Evolutionary conservation across 2,329 filamentous ascomycete genomes (phyloP), one percentile per base, ranked within the genome.

Genomic region (Calonectria hawksworthii): DNA sequence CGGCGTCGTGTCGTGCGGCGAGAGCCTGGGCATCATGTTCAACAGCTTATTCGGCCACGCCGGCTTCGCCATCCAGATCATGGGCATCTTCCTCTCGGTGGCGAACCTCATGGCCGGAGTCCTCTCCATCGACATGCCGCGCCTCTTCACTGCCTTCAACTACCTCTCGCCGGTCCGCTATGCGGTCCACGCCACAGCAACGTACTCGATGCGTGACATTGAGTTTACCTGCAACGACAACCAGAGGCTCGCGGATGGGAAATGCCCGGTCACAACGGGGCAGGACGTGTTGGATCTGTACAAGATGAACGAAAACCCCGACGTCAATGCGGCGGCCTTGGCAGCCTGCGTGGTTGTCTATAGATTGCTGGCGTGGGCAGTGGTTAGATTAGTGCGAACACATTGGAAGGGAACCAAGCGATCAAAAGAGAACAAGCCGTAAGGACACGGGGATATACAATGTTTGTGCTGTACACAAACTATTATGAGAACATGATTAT

Each of bases 21-120:
- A 96, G 86, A 94, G 92, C 68, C 81, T 96, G 1, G 94, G 94
- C 0, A 95, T 96, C 81, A 92, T 95, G 86, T 96, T 96, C 87
- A 95, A 95, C 85, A 95, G 94, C 0, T 85, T 96, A 11, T 94
- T 95, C 82, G 84, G 83, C 10, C 94, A 96, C 81, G 94, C 93
- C 0, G 94, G 94, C 2, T 96, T 96, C 82, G 93, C 94, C 0
- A 91, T 96, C 73, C 95, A 94, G 78, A 85, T 95, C 71, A 95
- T 93, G 76, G 92, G 90, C 0, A 89, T 95, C 52, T 87, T 96
- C 23, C 87, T 96, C 4, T 92, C 92, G 0, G 90, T 96, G 10
- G 92, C 93, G 0, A 93, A 93, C 78, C 90, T 92, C 80, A 94
- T 96, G 89, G 90, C 90, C 0, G 94, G 94, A 0, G 87, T 95